Evolutionary conservation across 352 stramenopile species (phyloP), one percentile per base, ranked within the genome.

Genomic region (Phytophthora lateralis): DNA sequence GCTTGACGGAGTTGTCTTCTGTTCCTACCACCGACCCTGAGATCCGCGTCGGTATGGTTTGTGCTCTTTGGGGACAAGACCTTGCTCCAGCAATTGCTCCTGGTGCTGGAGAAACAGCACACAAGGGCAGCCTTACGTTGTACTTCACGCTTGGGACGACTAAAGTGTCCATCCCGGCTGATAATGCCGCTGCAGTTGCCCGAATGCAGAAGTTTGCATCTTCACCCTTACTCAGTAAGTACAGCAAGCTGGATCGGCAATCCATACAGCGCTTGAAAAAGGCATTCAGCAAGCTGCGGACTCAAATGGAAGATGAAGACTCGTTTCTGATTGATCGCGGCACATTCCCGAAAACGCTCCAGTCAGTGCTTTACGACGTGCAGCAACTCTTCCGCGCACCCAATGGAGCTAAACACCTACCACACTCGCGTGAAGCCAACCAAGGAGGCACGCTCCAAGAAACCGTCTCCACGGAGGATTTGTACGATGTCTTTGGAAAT

Each of bases 81-180:
- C 58, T 88, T 24, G 78, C 78, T 15, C 84, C 84, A 55, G 79
- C 73, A 15, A 39, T 91, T 15, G 24, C 12, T 21, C 44, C 46
- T 29, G 21, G 3, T 24, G 41, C 46, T 41, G 27, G 17, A 5
- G 27, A 56, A 2, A 32, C 35, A 2, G 35, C 49, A 5, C 34
- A 58, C 21, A 37, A 64, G 27, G 34, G 43, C 51, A 46, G 42
- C 18, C 29, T 83, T 10, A 78, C 74, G 4, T 50, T 93, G 14
- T 84, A 80, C 46, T 91, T 93, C 57, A 88, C 75, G 7, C 59
- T 91, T 10, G 84, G 84, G 1, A 80, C 79, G 18, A 80, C 80
- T 27, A 65, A 69, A 17, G 61, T 79, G 8, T 66, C 69, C 21
- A 73, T 82, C 15, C 50, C 7, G 52, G 55, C 60, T 39, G 43